Evolutionary conservation across 768 basidiomycete species (phyloP).

Genomic region (Mycena vulgaris): DNA sequence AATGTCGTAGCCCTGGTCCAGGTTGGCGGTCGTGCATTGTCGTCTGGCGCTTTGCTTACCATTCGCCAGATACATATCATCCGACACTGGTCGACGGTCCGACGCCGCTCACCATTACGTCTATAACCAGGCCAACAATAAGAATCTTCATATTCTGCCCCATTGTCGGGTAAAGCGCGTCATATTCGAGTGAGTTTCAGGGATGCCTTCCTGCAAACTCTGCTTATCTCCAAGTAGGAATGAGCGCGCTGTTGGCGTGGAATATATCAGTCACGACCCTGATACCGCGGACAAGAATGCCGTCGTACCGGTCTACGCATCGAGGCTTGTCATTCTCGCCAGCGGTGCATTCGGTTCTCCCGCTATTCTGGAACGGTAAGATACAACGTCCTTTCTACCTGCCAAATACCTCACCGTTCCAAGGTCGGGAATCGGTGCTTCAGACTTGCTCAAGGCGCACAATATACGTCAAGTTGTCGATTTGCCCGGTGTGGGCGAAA

Average conservation of each 20-base stretch:
- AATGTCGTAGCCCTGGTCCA: constrained; percentile 64
- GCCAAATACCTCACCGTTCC: constrained; percentile 8
- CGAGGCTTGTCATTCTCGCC: constrained; percentile 64
- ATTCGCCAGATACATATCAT: constrained; percentile 69
- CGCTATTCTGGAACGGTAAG: constrained; percentile 66
- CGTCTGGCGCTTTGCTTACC: background rate
- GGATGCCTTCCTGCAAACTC: too few relatives aligned
- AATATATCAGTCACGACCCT: constrained; percentile 60
- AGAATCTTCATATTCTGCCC: constrained; percentile 59
- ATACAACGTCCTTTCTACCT: background rate
- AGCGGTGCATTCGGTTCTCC: constrained; percentile 72
- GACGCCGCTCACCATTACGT: constrained; percentile 69
- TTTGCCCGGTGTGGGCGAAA: constrained; percentile 84
- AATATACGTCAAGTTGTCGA: constrained; percentile 69
- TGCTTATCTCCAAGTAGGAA: constrained; percentile 45
- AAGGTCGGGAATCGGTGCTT: constrained; percentile 77
- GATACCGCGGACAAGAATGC: constrained; percentile 43
- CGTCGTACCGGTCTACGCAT: constrained; percentile 48
- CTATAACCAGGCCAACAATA: constrained; percentile 61
- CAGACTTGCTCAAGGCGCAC: constrained; percentile 60
- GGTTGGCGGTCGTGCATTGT: constrained; percentile 51
- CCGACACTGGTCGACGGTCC: constrained; percentile 66
- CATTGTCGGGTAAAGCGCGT: constrained; percentile 63
- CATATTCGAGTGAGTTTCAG: constrained; percentile 60
- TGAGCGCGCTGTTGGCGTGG: constrained; percentile 64